phyloP scores from a whole-genome alignment of 495 filamentous ascomycete species.

The Collariella sp. region DNA sequence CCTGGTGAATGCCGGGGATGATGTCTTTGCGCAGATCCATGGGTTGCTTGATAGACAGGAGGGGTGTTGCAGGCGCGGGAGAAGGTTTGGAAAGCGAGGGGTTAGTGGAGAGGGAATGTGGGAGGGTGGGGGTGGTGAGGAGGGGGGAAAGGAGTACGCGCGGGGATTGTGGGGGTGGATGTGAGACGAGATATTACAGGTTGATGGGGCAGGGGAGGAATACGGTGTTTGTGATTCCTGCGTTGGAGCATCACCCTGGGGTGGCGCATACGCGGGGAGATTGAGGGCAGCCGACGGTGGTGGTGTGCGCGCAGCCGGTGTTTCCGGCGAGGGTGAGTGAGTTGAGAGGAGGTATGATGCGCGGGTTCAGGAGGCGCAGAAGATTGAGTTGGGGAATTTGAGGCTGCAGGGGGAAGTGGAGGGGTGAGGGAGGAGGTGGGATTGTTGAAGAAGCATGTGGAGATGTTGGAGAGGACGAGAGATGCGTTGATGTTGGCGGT shows the following conservation, averaged over 20 bases:
- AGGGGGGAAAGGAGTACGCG: constrained; percentile 17
- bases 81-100: constrained; percentile 13
- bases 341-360: constrained; percentile 26
- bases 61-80: constrained; percentile 22
- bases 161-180: constrained; percentile 39
- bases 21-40: constrained; percentile 37
- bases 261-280: constrained; percentile 31
- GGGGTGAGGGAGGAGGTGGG: constrained; percentile 4
- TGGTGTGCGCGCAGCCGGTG: constrained; percentile 31
- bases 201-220: constrained; percentile 30
- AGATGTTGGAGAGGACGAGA: constrained; percentile 7
- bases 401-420: constrained; percentile 2
- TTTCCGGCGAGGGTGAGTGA: constrained; percentile 28
- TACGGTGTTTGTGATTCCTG: constrained; percentile 44
- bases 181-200: constrained; percentile 41
- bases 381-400: constrained; percentile 8
- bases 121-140: constrained; percentile 7
- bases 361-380: neutral
- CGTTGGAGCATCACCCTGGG: constrained; percentile 36
- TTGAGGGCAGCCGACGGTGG: constrained; percentile 40
- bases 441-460: constrained; percentile 16
- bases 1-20: constrained; percentile 44
- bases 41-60: constrained; percentile 40
- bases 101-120: constrained; percentile 28
- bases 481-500: constrained; percentile 17